Evolutionary conservation across 805 yeast genomes (phyloP).

Genomic region (Alloascoidea africana): DNA sequence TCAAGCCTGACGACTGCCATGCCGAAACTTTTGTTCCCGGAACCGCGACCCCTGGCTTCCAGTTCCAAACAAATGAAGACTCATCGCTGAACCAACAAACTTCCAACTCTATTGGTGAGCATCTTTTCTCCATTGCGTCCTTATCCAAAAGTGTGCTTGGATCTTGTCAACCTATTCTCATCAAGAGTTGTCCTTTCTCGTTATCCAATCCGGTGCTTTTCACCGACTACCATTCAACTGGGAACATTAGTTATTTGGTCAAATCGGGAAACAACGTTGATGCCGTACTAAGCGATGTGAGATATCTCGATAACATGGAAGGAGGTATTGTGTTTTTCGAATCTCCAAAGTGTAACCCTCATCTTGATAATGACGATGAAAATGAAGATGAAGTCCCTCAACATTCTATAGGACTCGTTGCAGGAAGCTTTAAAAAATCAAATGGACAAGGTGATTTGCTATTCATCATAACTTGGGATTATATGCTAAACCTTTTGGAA

Average conservation of each 20-base stretch:
- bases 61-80: no score
- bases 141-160: neutral
- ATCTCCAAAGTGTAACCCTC: neutral
- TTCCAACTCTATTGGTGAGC: no score
- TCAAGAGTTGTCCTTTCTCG: constrained; percentile 18
- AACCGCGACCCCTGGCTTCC: neutral
- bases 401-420: constrained; percentile 2
- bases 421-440: constrained; percentile 13
- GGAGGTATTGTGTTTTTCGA: constrained; percentile 14
- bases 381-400: no score
- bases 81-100: no score
- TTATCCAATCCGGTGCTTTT: constrained; percentile 18
- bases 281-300: constrained; percentile 13
- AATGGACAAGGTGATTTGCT: constrained; percentile 18
- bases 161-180: neutral
- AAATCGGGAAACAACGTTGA: constrained; percentile 5
- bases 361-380: neutral
- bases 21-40: neutral
- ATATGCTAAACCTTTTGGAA: neutral
- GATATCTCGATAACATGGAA: constrained; percentile 21
- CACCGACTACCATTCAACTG: constrained; percentile 14
- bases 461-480: constrained; percentile 12
- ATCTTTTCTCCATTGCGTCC: neutral
- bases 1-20: neutral
- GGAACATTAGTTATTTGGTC: constrained; percentile 11